Base-by-base conservation (phyloP, 139 green algal genomes). In the Chlorella sorokiniana region DNA sequence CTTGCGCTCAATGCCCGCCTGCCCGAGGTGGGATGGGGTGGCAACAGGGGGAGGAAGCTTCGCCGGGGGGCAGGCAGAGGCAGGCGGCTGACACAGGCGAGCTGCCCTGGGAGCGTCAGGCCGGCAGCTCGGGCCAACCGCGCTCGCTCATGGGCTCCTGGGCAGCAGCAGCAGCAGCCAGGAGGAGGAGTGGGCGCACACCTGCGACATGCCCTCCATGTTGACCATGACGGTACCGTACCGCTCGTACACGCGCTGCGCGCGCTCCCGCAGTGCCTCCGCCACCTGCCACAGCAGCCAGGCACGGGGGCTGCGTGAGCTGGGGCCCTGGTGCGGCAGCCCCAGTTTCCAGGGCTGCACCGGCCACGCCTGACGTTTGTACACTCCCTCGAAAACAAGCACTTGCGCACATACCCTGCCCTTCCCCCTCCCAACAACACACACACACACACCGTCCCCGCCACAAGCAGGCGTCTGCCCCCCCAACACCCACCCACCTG, bases 201-300 rank as follows among this genome's bases (percentile, higher is more conserved):
- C 83, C 79, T 84, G 81, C 89, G 88, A 93, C 84, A 96, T 90
- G 65, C 94, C 93, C 45, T 91, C 86, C 14, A 86, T 88, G 74
- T 94, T 91, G 65, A 97, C 84, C 92, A 97, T 97, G 25, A 97
- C 87, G 9, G 90, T 95, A 79, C 93, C 93, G 61, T 94, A 92
- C 86, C 95, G 93, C 70, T 98, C 91, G 74, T 97, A 98, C 52
- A 98, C 94, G 42, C 95, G 90, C 77, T 93, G 69, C 5, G 91
- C 91, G 2, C 94, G 89, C 85, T 98, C 95, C 1, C 84, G 76
- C 41, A 99, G 87, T 16, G 96, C 93, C 71, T 95, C 94, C 0
- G 91, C 92, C 44, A 95, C 91, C 80, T 92, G 86, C 65, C 56
- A 65, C 56, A 65, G 56, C 56, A 65, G 56, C 29, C 56, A 65